Conservation (phyloP, 345 rosid genomes). For the Populus simonii region DNA sequence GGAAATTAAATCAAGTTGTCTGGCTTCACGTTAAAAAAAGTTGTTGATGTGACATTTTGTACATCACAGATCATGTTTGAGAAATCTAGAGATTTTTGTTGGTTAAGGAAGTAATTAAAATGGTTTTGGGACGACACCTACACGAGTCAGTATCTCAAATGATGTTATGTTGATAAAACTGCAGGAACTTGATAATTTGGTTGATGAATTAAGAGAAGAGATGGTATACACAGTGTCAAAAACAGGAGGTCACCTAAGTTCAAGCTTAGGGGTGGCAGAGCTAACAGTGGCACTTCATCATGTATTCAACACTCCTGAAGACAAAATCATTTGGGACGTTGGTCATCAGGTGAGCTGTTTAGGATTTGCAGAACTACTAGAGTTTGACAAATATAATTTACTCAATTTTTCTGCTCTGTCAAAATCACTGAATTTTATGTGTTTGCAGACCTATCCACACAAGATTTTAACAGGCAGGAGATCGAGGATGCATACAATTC, state of each 20-base stretch:
- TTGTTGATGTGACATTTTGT: too few relatives aligned
- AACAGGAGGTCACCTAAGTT: constrained; percentile 50
- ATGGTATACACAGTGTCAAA: constrained; percentile 43
- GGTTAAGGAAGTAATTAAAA: too few relatives aligned
- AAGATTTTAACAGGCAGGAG: constrained; percentile 49
- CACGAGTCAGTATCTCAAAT: background rate
- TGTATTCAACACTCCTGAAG: constrained; percentile 46
- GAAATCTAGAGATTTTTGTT: too few relatives aligned
- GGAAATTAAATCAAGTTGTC: background rate
- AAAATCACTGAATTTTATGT: too few relatives aligned
- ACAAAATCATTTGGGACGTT: constrained; percentile 59
- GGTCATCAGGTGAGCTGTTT: constrained; percentile 45
- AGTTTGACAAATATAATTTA: too few relatives aligned
- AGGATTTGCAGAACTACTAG: background rate
- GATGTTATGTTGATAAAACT: background rate
- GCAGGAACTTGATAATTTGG: constrained; percentile 42
- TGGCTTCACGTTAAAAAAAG: too few relatives aligned
- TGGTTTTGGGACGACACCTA: too few relatives aligned
- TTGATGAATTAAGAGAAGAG: constrained; percentile 43
- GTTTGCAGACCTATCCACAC: constrained; percentile 39
- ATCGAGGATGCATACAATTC: constrained; percentile 42
- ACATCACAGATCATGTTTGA: too few relatives aligned
- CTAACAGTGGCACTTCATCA: constrained; percentile 54
- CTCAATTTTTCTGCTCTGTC: too few relatives aligned
- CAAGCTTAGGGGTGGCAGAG: constrained; percentile 51